Evolutionary conservation across 495 filamentous ascomycete genomes (phyloP).

Genomic region (Parathielavia hyrcaniae): DNA sequence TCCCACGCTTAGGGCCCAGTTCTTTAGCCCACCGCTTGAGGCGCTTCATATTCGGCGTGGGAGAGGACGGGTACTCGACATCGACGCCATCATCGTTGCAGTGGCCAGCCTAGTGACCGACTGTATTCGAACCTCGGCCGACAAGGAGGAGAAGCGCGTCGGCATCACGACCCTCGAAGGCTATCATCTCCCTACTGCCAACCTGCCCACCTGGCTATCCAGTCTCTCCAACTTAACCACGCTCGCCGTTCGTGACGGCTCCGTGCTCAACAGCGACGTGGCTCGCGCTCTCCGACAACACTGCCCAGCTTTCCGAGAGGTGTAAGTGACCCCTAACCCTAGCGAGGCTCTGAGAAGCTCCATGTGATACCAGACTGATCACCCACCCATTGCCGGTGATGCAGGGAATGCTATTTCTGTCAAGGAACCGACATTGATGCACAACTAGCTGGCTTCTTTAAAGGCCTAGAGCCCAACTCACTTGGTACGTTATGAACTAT

Average conservation of each 20-base stretch:
- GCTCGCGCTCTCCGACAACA: constrained; percentile 48
- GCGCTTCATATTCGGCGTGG: constrained; percentile 26
- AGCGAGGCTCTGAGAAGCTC: neutral
- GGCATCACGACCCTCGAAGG: constrained; percentile 47
- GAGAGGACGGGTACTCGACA: constrained; percentile 11
- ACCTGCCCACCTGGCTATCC: constrained; percentile 35
- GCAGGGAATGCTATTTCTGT: constrained; percentile 44
- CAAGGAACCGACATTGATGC: constrained; percentile 43
- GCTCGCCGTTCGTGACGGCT: constrained; percentile 53
- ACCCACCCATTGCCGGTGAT: neutral
- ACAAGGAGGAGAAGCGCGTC: constrained; percentile 25
- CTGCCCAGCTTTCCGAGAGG: constrained; percentile 55
- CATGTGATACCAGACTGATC: neutral
- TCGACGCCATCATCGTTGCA: constrained; percentile 21
- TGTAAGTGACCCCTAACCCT: constrained; percentile 30
- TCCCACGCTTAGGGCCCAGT: constrained; percentile 25
- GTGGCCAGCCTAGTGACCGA: constrained; percentile 32
- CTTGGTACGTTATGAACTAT: constrained; percentile 33
- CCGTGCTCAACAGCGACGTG: constrained; percentile 47
- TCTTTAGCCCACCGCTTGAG: constrained; percentile 48
- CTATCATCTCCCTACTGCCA: constrained; percentile 22
- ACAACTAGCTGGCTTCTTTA: constrained; percentile 54
- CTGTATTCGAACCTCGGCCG: constrained; percentile 33
- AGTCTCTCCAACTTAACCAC: constrained; percentile 34
- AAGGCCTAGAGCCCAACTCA: constrained; percentile 49